Evolutionary conservation across 208 protist genomes (phyloP).

Genomic region (Tetramitus jugosus): DNA sequence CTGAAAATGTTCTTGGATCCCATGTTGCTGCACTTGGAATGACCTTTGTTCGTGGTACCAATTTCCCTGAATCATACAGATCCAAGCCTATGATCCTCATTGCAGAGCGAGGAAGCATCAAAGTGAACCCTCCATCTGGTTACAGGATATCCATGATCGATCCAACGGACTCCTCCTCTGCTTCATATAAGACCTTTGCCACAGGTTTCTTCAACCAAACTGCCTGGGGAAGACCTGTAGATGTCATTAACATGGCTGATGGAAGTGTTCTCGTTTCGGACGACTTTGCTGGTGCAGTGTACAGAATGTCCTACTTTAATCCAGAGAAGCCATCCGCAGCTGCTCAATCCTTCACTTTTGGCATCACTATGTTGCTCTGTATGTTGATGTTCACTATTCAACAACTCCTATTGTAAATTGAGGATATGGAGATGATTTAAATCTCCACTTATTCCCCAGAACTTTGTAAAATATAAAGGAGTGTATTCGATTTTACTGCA

Average conservation of each 20-base stretch:
- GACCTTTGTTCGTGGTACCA: neutral
- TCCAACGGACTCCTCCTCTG: neutral
- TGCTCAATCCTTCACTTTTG: no score
- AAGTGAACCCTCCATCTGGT: neutral
- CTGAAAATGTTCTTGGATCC: neutral
- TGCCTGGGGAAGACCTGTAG: neutral
- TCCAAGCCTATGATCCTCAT: neutral
- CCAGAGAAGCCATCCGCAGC: no score
- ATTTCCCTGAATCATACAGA: neutral
- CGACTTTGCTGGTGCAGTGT: neutral
- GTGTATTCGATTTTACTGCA: no score
- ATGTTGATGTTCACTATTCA: no score
- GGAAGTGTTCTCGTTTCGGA: neutral
- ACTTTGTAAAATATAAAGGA: no score
- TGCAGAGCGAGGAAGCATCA: slow-evolving; percentile 12
- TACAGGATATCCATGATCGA: neutral
- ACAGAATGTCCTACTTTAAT: neutral
- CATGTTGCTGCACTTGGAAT: slow-evolving; percentile 1
- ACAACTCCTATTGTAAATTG: no score
- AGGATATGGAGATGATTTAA: no score
- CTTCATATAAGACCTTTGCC: neutral
- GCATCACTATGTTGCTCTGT: no score
- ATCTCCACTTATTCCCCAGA: no score
- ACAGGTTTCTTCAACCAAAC: neutral
- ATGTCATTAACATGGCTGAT: neutral